Conservation (phyloP, 148 eudicot genomes). For the Amaranthus hypochondriacus region DNA sequence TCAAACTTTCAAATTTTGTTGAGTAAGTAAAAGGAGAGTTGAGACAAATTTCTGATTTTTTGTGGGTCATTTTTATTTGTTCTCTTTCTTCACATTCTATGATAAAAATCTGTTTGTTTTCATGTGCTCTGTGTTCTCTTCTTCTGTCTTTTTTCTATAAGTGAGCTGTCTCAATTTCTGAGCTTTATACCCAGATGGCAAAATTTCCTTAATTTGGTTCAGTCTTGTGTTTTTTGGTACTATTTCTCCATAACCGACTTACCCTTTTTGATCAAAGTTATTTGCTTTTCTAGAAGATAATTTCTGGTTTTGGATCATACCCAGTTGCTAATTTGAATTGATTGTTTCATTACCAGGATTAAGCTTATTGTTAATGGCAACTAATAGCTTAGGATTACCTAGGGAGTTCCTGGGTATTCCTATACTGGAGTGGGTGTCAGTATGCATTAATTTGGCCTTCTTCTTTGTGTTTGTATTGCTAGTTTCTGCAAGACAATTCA, state of each 20-base stretch:
- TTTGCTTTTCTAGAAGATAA: background rate
- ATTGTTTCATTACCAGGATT: conserved; percentile 14
- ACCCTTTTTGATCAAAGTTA: background rate
- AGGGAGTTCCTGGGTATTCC: conserved; percentile 41
- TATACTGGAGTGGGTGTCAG: conserved; percentile 52
- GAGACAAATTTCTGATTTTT: conserved; percentile 22
- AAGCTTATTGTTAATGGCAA: conserved; percentile 14
- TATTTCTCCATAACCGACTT: conserved; percentile 9
- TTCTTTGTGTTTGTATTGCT: conserved; percentile 53
- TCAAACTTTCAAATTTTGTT: conserved; percentile 27
- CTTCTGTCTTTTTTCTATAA: conserved; percentile 11
- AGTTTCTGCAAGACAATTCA: conserved; percentile 56
- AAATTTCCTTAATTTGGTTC: conserved; percentile 39
- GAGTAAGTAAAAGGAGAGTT: conserved; percentile 2
- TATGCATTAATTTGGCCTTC: conserved; percentile 66
- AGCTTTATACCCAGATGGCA: conserved; percentile 48
- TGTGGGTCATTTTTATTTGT: conserved; percentile 2
- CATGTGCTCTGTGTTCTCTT: conserved; percentile 49
- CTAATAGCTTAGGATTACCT: conserved; percentile 14
- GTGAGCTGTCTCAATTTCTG: conserved; percentile 42
- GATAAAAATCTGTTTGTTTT: conserved; percentile 33
- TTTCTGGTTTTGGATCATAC: conserved; percentile 29
- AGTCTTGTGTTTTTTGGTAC: conserved; percentile 24
- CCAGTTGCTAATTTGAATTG: conserved; percentile 26
- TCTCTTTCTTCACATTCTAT: conserved; percentile 24